A percentile compares a stretch with the other conserved stretches of the same genome.
Evolutionary conservation across 495 filamentous ascomycete genomes (phyloP).

Genomic region (Staphylotrichum longicolle): DNA sequence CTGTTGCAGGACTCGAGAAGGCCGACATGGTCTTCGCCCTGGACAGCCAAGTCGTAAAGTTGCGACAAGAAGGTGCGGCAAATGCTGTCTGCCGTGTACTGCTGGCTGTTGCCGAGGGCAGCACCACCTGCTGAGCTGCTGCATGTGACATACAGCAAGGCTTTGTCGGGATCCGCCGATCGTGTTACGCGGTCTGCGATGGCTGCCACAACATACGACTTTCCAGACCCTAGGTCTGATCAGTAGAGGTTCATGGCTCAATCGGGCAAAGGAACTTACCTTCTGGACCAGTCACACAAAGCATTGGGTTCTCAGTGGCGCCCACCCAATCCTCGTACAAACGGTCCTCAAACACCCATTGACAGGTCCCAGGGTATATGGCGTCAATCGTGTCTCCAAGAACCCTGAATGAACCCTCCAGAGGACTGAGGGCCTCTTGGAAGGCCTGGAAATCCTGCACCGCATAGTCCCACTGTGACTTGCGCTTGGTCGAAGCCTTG

Average conservation of each 20-base stretch:
- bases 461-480: slow-evolving; percentile 31
- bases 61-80: slow-evolving; percentile 24
- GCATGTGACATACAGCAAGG: slow-evolving; percentile 27
- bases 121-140: not conserved
- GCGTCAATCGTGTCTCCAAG: slow-evolving; percentile 23
- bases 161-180: slow-evolving; percentile 2
- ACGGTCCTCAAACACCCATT: slow-evolving; percentile 24
- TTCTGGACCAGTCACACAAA: slow-evolving; percentile 26
- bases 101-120: slow-evolving; percentile 3
- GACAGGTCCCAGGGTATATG: slow-evolving; percentile 23
- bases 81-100: slow-evolving; percentile 21
- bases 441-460: slow-evolving; percentile 25
- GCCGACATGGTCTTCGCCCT: slow-evolving; percentile 20
- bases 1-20: slow-evolving; percentile 30
- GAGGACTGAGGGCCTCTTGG: slow-evolving; percentile 16
- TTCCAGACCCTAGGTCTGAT: slow-evolving; percentile 23
- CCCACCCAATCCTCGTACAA: slow-evolving; percentile 17
- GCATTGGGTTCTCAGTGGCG: slow-evolving; percentile 4
- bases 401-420: slow-evolving; percentile 6
- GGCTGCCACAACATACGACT: slow-evolving; percentile 25
- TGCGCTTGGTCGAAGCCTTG: slow-evolving; percentile 25
- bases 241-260: not conserved
- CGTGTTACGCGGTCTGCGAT: slow-evolving; percentile 17
- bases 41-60: slow-evolving; percentile 21
- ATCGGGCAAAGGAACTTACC: slow-evolving; percentile 9